Conservation (phyloP, 1,139 yeast genomes). For the Pichia norvegensis region DNA sequence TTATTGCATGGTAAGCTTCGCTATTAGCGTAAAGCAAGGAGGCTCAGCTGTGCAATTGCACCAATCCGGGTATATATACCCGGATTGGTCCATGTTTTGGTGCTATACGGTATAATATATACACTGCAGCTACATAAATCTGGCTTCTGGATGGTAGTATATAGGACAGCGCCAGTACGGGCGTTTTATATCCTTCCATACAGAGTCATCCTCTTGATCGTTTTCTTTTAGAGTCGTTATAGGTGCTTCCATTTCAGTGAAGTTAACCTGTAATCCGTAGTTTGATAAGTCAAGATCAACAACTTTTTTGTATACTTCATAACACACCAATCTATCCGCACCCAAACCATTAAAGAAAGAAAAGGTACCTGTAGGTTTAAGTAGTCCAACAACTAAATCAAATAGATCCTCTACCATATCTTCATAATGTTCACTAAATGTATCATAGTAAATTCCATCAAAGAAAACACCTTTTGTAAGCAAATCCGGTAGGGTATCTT, state of each 20-base stretch:
- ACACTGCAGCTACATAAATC: slow-evolving; percentile 32
- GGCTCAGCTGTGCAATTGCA: too few relatives aligned
- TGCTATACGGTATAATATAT: too few relatives aligned
- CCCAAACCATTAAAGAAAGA: slow-evolving; percentile 93
- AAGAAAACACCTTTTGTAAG: slow-evolving; percentile 61
- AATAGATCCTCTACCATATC: slow-evolving; percentile 76
- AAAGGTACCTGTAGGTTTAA: slow-evolving; percentile 74
- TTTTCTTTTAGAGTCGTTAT: slow-evolving; percentile 24
- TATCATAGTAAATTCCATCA: slow-evolving; percentile 90
- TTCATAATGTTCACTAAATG: slow-evolving; percentile 77
- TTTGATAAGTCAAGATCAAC: slow-evolving; percentile 73
- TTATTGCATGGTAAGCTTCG: too few relatives aligned
- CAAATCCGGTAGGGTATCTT: slow-evolving; percentile 61
- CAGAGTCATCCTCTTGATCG: slow-evolving; percentile 33
- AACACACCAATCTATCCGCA: slow-evolving; percentile 84
- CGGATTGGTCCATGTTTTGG: too few relatives aligned
- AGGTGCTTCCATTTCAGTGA: slow-evolving; percentile 40
- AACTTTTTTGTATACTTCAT: slow-evolving; percentile 80
- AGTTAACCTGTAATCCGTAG: slow-evolving; percentile 64
- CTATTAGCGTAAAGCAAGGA: too few relatives aligned
- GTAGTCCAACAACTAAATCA: slow-evolving; percentile 71
- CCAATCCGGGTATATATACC: too few relatives aligned
- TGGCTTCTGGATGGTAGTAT: slow-evolving; percentile 57
- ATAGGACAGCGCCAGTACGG: slow-evolving; percentile 70
- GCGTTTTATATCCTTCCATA: slow-evolving; percentile 65